A percentile compares a stretch with the other conserved stretches of the same genome.
Evolutionary conservation across 2,329 filamentous ascomycete species (phyloP).

Genomic region (Xylaria sp.): DNA sequence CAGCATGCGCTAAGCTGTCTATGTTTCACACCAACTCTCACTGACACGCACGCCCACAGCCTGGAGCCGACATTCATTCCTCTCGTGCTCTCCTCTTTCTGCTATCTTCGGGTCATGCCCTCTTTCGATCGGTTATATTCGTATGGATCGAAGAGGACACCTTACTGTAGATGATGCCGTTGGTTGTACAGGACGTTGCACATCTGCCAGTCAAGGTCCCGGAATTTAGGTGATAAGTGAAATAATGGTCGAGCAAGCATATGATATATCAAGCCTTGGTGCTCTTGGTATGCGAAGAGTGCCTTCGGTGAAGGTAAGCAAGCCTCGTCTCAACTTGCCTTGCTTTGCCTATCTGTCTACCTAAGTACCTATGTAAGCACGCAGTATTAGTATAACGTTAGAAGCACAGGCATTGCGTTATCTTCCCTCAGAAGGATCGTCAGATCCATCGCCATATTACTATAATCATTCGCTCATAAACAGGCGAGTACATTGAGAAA

Average conservation of each 20-base stretch:
- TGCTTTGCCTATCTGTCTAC: not conserved
- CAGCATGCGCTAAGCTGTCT: conserved; percentile 21
- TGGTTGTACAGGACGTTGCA: not conserved
- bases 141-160: not conserved
- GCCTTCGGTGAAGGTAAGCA: not conserved
- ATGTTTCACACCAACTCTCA: conserved; percentile 8
- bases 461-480: not conserved
- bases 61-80: conserved; percentile 13
- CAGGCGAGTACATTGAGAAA: not conserved
- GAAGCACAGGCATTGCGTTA: not conserved
- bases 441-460: not conserved
- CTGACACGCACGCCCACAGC: not conserved
- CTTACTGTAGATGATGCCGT: not conserved
- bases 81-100: not conserved
- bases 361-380: no score
- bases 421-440: not conserved
- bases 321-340: not conserved
- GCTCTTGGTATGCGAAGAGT: not conserved
- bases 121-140: not conserved
- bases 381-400: not conserved
- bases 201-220: not conserved
- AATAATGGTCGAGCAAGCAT: no score
- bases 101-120: not conserved
- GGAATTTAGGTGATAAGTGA: not conserved
- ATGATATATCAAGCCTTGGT: not conserved